These are phyloP conservation scores for Fusarium paranaense DNA, from an alignment of 2,329 filamentous ascomycete genomes.

Conservation along the genomic window DNA sequence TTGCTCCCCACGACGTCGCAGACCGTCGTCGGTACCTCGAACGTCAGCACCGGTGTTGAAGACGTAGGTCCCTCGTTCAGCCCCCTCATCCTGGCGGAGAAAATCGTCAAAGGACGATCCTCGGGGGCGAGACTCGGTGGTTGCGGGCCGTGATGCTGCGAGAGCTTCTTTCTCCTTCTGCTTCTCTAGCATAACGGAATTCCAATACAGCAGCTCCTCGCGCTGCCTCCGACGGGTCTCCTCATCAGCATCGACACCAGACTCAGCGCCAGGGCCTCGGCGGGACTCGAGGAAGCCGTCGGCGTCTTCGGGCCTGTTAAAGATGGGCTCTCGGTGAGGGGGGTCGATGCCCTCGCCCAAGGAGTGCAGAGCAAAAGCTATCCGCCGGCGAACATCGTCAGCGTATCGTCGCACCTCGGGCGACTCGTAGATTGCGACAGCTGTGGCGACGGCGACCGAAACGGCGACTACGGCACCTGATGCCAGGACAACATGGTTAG, in stretches of 20 bases:
- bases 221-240: constrained; percentile 70
- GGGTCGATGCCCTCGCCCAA: constrained; percentile 69
- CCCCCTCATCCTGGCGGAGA: constrained; percentile 61
- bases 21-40: constrained; percentile 54
- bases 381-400: constrained; percentile 70
- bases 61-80: constrained; percentile 67
- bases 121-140: constrained; percentile 18
- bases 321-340: constrained; percentile 63
- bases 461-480: constrained; percentile 70
- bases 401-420: constrained; percentile 72
- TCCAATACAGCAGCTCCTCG: constrained; percentile 76
- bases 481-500: constrained; percentile 66
- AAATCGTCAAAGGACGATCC: constrained; percentile 70
- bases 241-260: constrained; percentile 71
- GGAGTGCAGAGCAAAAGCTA: constrained; percentile 69
- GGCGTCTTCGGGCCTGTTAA: constrained; percentile 75
- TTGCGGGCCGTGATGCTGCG: constrained; percentile 10
- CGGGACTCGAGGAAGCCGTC: constrained; percentile 70
- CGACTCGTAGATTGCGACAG: constrained; percentile 72
- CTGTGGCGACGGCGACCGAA: constrained; percentile 67
- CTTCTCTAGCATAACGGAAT: constrained; percentile 65
- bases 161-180: constrained; percentile 48
- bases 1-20: constrained; percentile 62
- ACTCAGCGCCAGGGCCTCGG: constrained; percentile 54
- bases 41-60: constrained; percentile 67